A percentile compares a stretch with the other conserved stretches of the same genome.
These are phyloP conservation scores for Trichoderma sp. DNA, from an alignment of 2,329 filamentous ascomycete species.

Conservation along the genomic window DNA sequence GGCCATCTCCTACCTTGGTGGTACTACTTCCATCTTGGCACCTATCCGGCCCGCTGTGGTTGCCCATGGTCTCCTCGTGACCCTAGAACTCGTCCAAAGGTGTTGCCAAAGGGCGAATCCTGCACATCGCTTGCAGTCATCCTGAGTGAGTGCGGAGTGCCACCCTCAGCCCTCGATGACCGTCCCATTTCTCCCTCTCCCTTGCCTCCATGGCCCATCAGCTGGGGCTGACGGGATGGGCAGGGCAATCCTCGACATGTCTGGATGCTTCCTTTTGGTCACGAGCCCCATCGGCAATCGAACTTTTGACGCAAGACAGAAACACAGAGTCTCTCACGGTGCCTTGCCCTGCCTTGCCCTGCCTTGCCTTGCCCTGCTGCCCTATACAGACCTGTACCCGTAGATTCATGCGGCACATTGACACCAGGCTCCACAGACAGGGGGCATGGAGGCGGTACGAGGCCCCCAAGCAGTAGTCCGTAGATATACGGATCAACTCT, in stretches of 20 bases:
- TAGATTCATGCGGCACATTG: constrained; percentile 9
- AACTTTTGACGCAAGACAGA: constrained; percentile 1
- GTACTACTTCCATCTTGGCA: neutral
- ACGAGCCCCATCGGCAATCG: constrained; percentile 15
- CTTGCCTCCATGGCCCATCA: constrained; percentile 8
- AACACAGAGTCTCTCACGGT: neutral
- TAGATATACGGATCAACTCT: neutral
- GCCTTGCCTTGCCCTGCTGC: neutral
- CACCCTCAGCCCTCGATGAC: neutral
- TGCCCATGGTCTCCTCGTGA: constrained; percentile 3
- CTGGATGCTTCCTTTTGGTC: neutral
- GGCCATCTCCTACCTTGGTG: neutral
- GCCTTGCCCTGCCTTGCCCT: constrained; percentile 4
- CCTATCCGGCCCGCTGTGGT: neutral
- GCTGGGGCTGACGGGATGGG: constrained; percentile 6
- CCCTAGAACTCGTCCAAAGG: neutral
- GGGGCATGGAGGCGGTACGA: constrained; percentile 1
- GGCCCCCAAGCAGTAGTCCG: neutral
- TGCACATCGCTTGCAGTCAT: neutral
- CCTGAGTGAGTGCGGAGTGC: neutral
- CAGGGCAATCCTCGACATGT: constrained; percentile 5
- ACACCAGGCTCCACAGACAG: neutral
- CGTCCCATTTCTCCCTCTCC: neutral
- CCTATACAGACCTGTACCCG: neutral
- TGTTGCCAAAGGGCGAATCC: neutral